phyloP scores from a whole-genome alignment of 1,139 yeast genomes.

The Eremothecium coryli region DNA sequence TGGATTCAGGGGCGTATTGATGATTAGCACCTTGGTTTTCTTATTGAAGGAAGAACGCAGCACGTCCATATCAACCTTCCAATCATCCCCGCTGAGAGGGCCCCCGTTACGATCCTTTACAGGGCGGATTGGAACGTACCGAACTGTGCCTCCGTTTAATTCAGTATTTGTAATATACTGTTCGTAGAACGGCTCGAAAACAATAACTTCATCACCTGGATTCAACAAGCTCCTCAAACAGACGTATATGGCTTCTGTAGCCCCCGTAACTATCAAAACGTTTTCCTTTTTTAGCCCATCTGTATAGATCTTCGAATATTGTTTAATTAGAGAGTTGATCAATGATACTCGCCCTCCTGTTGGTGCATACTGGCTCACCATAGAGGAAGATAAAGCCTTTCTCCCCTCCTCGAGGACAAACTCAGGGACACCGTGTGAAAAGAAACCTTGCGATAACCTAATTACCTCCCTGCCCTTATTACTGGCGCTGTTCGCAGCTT shows the following conservation, averaged over 20 bases:
- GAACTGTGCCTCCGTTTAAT: slow-evolving; percentile 85
- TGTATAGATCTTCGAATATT: slow-evolving; percentile 60
- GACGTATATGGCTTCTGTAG: slow-evolving; percentile 88
- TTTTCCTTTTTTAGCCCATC: slow-evolving; percentile 36
- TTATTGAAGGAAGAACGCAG: slow-evolving; percentile 58
- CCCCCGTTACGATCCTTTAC: slow-evolving; percentile 63
- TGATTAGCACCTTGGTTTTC: slow-evolving; percentile 74
- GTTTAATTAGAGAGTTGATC: slow-evolving; percentile 54
- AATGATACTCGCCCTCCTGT: slow-evolving; percentile 80
- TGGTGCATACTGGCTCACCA: slow-evolving; percentile 84
- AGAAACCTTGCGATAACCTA: slow-evolving; percentile 94
- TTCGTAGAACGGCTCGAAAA: slow-evolving; percentile 95
- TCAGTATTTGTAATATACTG: slow-evolving; percentile 92
- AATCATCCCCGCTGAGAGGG: slow-evolving; percentile 70
- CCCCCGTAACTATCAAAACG: slow-evolving; percentile 85
- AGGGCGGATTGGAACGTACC: slow-evolving; percentile 74
- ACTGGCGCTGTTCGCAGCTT: slow-evolving; percentile 40
- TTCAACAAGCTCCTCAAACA: slow-evolving; percentile 77
- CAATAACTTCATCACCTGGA: slow-evolving; percentile 90
- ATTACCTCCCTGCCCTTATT: slow-evolving; percentile 54
- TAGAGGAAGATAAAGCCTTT: slow-evolving; percentile 59
- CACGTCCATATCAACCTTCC: slow-evolving; percentile 76
- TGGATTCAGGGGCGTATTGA: slow-evolving; percentile 95
- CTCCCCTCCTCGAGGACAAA: slow-evolving; percentile 82
- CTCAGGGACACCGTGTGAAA: slow-evolving; percentile 87